A percentile compares a stretch with the other conserved stretches of the same genome.
Evolutionary conservation across 192 early-diverging fungal species (phyloP).

Genomic region (Dissophora ornata): DNA sequence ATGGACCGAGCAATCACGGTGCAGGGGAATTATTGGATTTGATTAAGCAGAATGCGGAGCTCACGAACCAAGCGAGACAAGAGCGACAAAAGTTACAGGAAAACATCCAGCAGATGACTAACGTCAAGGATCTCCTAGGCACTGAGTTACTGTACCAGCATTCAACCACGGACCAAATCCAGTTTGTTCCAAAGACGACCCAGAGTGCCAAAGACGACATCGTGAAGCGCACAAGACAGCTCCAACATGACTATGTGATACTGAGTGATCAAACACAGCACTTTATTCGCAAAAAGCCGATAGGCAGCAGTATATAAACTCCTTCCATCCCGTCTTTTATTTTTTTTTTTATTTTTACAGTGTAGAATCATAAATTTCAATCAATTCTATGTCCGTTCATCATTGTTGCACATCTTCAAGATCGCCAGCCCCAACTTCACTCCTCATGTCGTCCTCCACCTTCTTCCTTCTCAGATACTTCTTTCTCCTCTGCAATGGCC

Average conservation of each 20-base stretch:
- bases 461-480: slow-evolving; percentile 23
- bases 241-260: slow-evolving; percentile 8
- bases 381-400: too few species aligned
- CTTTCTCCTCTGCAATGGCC: slow-evolving; percentile 23
- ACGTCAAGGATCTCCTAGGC: neutral
- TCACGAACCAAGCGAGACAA: neutral
- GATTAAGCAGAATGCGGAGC: neutral
- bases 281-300: neutral
- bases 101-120: slow-evolving; percentile 3
- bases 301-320: neutral
- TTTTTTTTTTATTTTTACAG: too few species aligned
- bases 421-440: too few species aligned
- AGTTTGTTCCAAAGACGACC: slow-evolving; percentile 18
- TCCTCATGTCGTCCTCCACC: too few species aligned
- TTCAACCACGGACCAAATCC: slow-evolving; percentile 27
- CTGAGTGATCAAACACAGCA: slow-evolving; percentile 17
- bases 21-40: slow-evolving; percentile 1
- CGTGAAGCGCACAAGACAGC: neutral
- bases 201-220: slow-evolving; percentile 11
- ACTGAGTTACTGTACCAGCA: slow-evolving; percentile 15
- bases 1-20: neutral
- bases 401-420: too few species aligned
- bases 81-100: slow-evolving; percentile 5
- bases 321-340: too few species aligned
- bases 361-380: too few species aligned